phyloP scores from a whole-genome alignment of 352 stramenopile species.

The Phytophthora multivora region DNA sequence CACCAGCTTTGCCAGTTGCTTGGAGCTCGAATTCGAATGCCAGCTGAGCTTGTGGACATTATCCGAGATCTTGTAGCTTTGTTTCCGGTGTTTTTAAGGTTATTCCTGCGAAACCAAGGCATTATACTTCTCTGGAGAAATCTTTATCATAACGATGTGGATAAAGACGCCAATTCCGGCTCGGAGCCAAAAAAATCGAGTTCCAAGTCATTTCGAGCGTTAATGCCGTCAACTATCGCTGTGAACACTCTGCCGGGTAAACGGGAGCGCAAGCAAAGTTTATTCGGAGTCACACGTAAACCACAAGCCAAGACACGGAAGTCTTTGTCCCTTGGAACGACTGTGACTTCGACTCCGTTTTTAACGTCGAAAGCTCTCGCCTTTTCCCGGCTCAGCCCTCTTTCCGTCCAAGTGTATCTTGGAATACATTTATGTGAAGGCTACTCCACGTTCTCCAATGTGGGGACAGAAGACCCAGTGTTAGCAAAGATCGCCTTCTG shows the following conservation, averaged over 20 bases:
- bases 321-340: slow-evolving; percentile 16
- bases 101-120: slow-evolving; percentile 57
- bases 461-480: slow-evolving; percentile 16
- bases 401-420: slow-evolving; percentile 39
- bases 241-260: slow-evolving; percentile 11
- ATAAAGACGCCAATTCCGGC: neutral
- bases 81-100: slow-evolving; percentile 37
- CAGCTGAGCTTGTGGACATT: slow-evolving; percentile 41
- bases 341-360: neutral
- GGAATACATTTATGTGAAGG: slow-evolving; percentile 22
- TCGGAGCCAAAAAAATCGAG: slow-evolving; percentile 4
- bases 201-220: slow-evolving; percentile 14
- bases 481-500: slow-evolving; percentile 15
- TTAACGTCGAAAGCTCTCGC: slow-evolving; percentile 16
- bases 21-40: slow-evolving; percentile 38
- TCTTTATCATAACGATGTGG: slow-evolving; percentile 34
- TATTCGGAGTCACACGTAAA: slow-evolving; percentile 22
- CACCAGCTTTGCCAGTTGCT: slow-evolving; percentile 61
- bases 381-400: slow-evolving; percentile 44
- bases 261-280: slow-evolving; percentile 15
- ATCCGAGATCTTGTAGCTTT: slow-evolving; percentile 47
- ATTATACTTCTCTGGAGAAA: slow-evolving; percentile 52
- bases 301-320: slow-evolving; percentile 27
- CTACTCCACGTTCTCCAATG: slow-evolving; percentile 23
- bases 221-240: slow-evolving; percentile 3